Base-by-base conservation (phyloP, 176 grass and related monocot genomes). In the Juncus effusus region DNA sequence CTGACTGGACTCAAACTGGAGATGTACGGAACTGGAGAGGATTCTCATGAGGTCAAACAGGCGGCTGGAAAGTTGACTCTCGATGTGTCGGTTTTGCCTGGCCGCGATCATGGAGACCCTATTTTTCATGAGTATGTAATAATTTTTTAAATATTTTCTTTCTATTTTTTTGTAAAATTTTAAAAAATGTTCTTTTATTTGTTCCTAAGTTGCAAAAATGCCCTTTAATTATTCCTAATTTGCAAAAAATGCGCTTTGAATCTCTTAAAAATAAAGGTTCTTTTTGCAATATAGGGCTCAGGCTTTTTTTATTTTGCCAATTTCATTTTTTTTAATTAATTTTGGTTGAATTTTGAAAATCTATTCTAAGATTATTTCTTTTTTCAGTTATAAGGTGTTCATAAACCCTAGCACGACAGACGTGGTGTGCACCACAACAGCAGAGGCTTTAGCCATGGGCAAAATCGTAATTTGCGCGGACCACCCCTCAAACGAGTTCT, bases 381-480 rank as follows among this genome's bases (percentile, higher is more conserved):
- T 36, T 12, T 51, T 60, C 85, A 99, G 88, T 77, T 99, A 99
- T 77, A 99, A 99, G 88, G 85, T 93, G 61, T 99, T 99, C 76
- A 87, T 93, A 78, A 99, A 99, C 57, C 88, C 94, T 51, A 99
- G 94, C 83, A 99, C 88, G 51, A 82, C 94, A 14, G 93, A 97
- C 77, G 93, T 99, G 10, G 88, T 99, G 41, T 99, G 94, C 76
- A 99, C 88, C 2, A 99, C 94, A 72, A 99, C 94, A 42, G 83
- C 88, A 67, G 94, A 99, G 76, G 88, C 94, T 35, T 74, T 99
- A 61, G 85, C 94, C 0, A 99, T 99, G 94, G 94, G 88, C 49
- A 99, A 99, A 74, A 93, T 90, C 60, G 88, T 99, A 49, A 89
- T 99, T 9, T 99, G 88, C 51, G 88, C 85, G 13, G 76, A 87